These are phyloP conservation scores for Lotus japonicus DNA, from an alignment of 306 rosid species.

Conservation along the genomic window DNA sequence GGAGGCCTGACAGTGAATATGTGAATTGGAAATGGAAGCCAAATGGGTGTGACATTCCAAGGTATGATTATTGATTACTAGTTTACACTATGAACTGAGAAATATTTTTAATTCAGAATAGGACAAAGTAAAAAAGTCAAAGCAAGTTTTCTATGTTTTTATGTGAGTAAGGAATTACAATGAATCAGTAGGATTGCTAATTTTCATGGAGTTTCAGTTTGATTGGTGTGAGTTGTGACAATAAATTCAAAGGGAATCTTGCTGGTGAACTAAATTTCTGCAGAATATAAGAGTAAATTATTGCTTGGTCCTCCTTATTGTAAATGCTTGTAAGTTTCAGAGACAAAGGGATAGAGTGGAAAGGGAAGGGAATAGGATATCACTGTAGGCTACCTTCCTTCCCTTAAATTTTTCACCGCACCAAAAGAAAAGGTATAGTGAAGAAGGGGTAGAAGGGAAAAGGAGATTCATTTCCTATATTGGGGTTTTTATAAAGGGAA, in stretches of 20 bases:
- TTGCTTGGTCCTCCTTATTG: not conserved
- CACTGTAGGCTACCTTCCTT: not conserved
- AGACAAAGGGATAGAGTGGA: not conserved
- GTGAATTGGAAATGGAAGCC: constrained; percentile 96
- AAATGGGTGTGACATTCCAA: constrained; percentile 70
- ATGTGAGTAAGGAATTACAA: not conserved
- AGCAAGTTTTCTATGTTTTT: not conserved
- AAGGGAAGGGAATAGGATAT: not conserved
- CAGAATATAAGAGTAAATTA: not conserved
- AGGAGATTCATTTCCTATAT: not conserved
- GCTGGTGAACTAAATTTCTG: not conserved
- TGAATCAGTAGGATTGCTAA: not conserved
- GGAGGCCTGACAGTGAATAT: constrained; percentile 69
- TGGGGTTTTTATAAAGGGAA: not conserved
- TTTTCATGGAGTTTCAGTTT: not conserved
- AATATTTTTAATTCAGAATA: not conserved
- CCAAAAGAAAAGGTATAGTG: not conserved
- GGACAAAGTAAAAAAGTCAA: not conserved
- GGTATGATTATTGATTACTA: constrained; percentile 36
- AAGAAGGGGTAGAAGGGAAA: not conserved
- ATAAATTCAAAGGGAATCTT: not conserved
- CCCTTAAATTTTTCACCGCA: not conserved
- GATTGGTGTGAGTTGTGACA: not conserved
- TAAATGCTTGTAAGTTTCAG: too few species aligned
- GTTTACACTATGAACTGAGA: not conserved